Conservation (phyloP, 345 rosid genomes). For the Trapa bicornis region DNA sequence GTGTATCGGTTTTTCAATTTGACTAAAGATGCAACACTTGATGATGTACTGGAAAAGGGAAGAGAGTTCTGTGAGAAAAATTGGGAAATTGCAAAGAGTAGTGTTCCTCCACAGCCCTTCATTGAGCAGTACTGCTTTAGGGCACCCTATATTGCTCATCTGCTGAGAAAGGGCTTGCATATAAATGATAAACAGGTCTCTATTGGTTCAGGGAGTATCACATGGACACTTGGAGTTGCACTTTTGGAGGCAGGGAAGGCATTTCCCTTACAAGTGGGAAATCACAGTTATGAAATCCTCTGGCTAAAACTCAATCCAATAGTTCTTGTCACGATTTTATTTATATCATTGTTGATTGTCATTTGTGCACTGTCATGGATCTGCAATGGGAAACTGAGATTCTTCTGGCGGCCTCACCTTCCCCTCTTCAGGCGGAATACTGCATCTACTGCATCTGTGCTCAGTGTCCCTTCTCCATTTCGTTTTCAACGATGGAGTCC, state of each 20-base stretch:
- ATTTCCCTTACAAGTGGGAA: constrained; percentile 44
- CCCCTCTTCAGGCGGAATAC: constrained; percentile 63
- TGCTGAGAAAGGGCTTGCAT: constrained; percentile 87
- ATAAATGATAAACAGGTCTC: constrained; percentile 59
- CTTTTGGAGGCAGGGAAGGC: constrained; percentile 76
- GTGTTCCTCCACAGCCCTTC: constrained; percentile 92
- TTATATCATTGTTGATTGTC: constrained; percentile 55
- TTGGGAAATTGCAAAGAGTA: constrained; percentile 68
- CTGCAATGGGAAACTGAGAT: constrained; percentile 56
- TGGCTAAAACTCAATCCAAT: constrained; percentile 58
- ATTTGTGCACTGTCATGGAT: constrained; percentile 64
- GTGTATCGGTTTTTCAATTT: constrained; percentile 81
- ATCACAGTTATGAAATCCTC: constrained; percentile 47
- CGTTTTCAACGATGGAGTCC: constrained; percentile 86
- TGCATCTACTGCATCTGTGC: constrained; percentile 52
- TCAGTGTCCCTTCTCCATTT: constrained; percentile 51
- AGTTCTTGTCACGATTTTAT: constrained; percentile 40
- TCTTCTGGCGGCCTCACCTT: constrained; percentile 57
- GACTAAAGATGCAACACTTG: constrained; percentile 71
- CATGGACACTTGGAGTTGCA: constrained; percentile 98
- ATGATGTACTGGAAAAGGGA: constrained; percentile 85
- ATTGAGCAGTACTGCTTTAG: constrained; percentile 98
- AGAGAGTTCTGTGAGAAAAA: constrained; percentile 67
- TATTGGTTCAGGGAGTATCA: constrained; percentile 90
- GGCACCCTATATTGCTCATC: constrained; percentile 74